phyloP scores from a whole-genome alignment of 495 filamentous ascomycete genomes.

The Cercophora scortea region DNA sequence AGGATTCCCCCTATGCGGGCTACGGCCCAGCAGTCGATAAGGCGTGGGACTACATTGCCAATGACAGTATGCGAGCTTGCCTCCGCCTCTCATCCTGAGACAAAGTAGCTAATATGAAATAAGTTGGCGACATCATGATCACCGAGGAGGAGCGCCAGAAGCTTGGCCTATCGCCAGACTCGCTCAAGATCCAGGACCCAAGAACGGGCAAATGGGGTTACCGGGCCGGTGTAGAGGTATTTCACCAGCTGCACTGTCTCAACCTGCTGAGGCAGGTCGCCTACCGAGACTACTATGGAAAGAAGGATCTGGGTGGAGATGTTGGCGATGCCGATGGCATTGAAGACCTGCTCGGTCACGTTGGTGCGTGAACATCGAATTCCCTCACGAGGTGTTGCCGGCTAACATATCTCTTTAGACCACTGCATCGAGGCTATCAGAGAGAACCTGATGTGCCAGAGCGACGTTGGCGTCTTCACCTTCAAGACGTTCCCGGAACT shows the following conservation, averaged over 20 bases:
- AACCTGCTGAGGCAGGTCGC: conserved; percentile 42
- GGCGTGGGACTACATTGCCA: conserved; percentile 37
- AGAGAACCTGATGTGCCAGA: conserved; percentile 43
- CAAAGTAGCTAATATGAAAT: conserved; percentile 1
- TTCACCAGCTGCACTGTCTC: conserved; percentile 50
- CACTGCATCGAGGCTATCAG: conserved; percentile 46
- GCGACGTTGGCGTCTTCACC: conserved; percentile 44
- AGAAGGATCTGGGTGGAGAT: conserved; percentile 32
- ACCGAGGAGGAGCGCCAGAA: conserved; percentile 37
- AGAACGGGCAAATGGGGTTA: conserved; percentile 42
- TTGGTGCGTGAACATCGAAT: conserved; percentile 5
- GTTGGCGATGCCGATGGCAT: conserved; percentile 14
- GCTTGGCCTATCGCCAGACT: conserved; percentile 37
- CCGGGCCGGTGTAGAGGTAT: conserved; percentile 46
- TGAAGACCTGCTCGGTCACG: conserved; percentile 23
- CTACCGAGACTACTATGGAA: conserved; percentile 41
- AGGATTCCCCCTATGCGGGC: conserved; percentile 33
- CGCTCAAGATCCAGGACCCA: conserved; percentile 39
- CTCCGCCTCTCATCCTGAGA: background rate
- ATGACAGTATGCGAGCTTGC: conserved; percentile 25
- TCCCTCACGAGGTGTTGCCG: background rate
- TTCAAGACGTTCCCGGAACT: conserved; percentile 29
- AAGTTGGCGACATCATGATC: conserved; percentile 44
- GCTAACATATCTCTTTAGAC: conserved; percentile 16
- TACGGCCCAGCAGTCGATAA: conserved; percentile 36